Base-by-base conservation (phyloP, 495 filamentous ascomycete genomes). In the Pseudoneurospora amorphoporcata region DNA sequence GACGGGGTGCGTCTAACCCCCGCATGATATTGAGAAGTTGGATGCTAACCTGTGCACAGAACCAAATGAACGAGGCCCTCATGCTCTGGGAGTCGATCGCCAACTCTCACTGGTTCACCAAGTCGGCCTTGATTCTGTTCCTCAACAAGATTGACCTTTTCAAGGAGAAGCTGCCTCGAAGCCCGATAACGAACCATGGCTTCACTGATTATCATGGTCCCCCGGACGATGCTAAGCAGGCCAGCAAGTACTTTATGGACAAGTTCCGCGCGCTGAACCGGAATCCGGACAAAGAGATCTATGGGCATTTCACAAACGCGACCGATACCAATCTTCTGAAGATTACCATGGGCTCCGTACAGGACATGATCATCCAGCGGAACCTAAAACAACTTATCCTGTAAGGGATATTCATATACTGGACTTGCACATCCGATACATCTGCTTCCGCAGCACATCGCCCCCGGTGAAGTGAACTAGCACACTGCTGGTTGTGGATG, bases 121-220 rank as follows among this genome's bases (percentile, higher is more conserved):
- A 92, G 75, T 97, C 95, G 53, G 92, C 95, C 19, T 92, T 99
- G 77, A 99, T 99, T 74, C 88, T 99, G 45, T 99, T 99, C 86
- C 86, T 99, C 72, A 99, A 99, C 90, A 99, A 99, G 87, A 97
- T 97, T 82, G 95, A 99, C 83, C 87, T 98, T 17, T 99, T 99
- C 88, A 94, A 90, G 80, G 90, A 91, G 75, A 99, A 99, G 85
- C 87, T 98, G 32, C 79, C 85, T 14, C 84, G 87, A 65, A 94
- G 92, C 73, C 90, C 94, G 9, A 93, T 99, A 79, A 90, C 90
- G 53, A 89, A 92, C 69, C 93, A 97, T 79, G 87, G 87, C 61
- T 99, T 99, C 86, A 93, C 94, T 38, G 95, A 99, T 81, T 99
- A 95, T 85, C 87, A 87, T 71, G 84, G 84, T 8, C 83, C 84